Conservation (phyloP, 305 asterid species). For the Fraxinus paxiana region DNA sequence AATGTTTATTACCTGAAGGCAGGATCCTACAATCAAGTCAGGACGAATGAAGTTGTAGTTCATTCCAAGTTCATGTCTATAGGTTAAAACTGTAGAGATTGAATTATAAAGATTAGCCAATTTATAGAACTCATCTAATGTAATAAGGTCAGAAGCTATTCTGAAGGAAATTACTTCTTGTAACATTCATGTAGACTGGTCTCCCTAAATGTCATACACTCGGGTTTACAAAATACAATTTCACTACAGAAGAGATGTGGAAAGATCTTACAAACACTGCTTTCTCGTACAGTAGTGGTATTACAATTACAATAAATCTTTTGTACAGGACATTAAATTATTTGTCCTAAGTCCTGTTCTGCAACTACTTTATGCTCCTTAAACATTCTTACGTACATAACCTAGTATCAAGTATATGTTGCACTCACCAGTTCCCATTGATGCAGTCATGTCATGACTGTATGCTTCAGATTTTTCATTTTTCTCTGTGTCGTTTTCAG, state of each 20-base stretch:
- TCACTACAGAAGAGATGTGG: background rate
- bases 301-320: background rate
- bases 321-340: background rate
- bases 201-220: background rate
- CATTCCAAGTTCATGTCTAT: slow-evolving; percentile 96
- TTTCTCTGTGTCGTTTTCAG: slow-evolving; percentile 44
- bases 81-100: slow-evolving; percentile 60
- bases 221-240: background rate
- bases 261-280: background rate
- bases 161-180: background rate
- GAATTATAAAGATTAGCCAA: slow-evolving; percentile 19
- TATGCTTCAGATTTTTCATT: slow-evolving; percentile 66
- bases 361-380: background rate
- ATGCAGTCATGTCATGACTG: slow-evolving; percentile 90
- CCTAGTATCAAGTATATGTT: slow-evolving; percentile 11
- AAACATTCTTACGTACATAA: background rate
- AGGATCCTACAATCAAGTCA: slow-evolving; percentile 90
- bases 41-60: slow-evolving; percentile 86
- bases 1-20: slow-evolving; percentile 64
- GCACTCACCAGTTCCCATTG: slow-evolving; percentile 90
- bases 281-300: background rate
- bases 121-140: background rate
- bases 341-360: background rate
- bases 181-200: background rate
- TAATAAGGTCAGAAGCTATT: background rate